Evolutionary conservation across 1,284 basidiomycete species (phyloP).

Genomic region (Tilletia setariae): DNA sequence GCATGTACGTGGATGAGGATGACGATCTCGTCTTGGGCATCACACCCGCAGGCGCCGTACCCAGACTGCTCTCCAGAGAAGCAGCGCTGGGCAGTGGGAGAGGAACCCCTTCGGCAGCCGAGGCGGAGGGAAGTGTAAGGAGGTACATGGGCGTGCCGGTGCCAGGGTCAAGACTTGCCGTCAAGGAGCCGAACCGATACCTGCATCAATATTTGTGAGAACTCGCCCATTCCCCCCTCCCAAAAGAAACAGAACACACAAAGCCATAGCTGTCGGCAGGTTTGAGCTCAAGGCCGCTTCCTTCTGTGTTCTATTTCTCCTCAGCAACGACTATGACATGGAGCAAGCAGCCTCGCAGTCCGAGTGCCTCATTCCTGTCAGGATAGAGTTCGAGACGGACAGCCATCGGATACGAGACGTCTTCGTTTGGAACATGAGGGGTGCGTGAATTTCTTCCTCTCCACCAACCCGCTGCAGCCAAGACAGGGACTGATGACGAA

Average conservation of each 20-base stretch:
- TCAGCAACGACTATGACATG: constrained; percentile 36
- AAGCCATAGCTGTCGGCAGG: too few relatives aligned
- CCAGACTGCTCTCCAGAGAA: background rate
- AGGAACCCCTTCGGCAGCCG: constrained; percentile 13
- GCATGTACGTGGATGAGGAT: constrained; percentile 35
- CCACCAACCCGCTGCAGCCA: too few relatives aligned
- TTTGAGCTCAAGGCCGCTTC: too few relatives aligned
- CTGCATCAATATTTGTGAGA: constrained; percentile 67
- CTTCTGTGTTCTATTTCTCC: background rate
- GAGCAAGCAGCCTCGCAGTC: constrained; percentile 52
- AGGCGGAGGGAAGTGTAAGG: constrained; percentile 31
- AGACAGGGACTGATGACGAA: background rate
- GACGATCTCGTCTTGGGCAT: constrained; percentile 24
- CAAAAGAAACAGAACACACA: too few relatives aligned
- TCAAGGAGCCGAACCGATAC: constrained; percentile 64
- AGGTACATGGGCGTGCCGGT: constrained; percentile 84
- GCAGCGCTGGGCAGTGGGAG: constrained; percentile 4
- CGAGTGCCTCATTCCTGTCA: constrained; percentile 79
- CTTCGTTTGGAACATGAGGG: constrained; percentile 93
- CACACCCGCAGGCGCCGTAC: constrained; percentile 15
- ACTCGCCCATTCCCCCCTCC: background rate
- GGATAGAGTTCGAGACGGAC: constrained; percentile 89
- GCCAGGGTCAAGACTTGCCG: constrained; percentile 72
- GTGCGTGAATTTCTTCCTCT: constrained; percentile 54
- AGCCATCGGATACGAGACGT: constrained; percentile 86